phyloP scores from a whole-genome alignment of 2,329 filamentous ascomycete genomes.

The Fusarium tupiense region DNA sequence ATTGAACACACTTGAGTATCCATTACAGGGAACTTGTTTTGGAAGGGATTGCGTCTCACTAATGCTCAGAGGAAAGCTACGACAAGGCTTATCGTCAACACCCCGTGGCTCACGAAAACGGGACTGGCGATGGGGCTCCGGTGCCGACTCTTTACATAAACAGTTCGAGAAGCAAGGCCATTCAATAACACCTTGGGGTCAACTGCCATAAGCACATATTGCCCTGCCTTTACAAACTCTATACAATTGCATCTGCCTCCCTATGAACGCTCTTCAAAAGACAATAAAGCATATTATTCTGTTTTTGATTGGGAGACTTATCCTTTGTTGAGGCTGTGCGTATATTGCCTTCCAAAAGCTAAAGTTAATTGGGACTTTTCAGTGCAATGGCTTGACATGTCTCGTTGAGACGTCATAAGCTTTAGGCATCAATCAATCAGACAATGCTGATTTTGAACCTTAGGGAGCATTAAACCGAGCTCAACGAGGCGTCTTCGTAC shows the following conservation, averaged over 20 bases:
- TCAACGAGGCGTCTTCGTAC: neutral
- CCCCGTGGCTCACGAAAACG: neutral
- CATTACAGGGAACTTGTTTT: neutral
- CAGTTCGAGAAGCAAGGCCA: neutral
- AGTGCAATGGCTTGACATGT: too few species aligned
- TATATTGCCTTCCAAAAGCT: too few species aligned
- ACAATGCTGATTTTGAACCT: neutral
- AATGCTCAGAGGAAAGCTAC: neutral
- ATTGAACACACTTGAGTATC: neutral
- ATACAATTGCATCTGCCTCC: neutral
- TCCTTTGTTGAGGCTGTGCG: too few species aligned
- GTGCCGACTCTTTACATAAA: neutral
- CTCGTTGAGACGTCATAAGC: too few species aligned
- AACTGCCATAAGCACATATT: neutral
- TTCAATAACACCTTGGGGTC: neutral
- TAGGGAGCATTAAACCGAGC: neutral
- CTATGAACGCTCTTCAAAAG: neutral
- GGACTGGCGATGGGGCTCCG: neutral
- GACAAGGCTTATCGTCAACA: neutral
- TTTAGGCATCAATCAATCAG: too few species aligned
- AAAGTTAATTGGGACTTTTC: too few species aligned
- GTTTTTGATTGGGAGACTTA: too few species aligned
- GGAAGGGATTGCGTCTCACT: too few species aligned
- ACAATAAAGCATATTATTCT: neutral
- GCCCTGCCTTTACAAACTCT: neutral